Evolutionary conservation across 768 basidiomycete genomes (phyloP), one percentile per base, ranked within the genome.

Genomic region (Sarcodon sp.): DNA sequence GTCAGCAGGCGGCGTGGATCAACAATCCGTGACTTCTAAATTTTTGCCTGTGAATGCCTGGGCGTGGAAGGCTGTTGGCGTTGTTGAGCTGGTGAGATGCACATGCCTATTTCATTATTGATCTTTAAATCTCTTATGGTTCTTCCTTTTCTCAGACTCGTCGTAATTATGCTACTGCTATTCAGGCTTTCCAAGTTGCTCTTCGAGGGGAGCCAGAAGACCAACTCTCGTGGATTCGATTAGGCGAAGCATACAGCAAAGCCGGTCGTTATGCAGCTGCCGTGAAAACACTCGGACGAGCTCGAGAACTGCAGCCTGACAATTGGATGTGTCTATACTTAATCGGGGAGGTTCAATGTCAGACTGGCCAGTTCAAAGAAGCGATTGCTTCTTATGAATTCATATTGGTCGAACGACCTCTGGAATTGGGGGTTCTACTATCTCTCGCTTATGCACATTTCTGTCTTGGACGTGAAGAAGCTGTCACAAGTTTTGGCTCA

Each of bases 11-110:
- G 66, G 69, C 7, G 21, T 27, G 4, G 39, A 41, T 8, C 72
- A 73, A 44, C 60, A 60, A 9, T 60, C 59, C 3, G 61, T 64
- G n/a, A 59, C 66, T 4, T 59, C 63, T 2, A 68, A 76, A 54
- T 81, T 81, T 59, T 68, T 79, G 54, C 83, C 87, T 0, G 79
- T 78, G 35, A 92, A 94, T 56, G 76, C 83, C 7, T 99, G 96
- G 96, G 96, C 96, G 3, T 99, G 94, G 93, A 97, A 96, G 64
- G 93, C 92, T 16, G 65, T 90, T 34, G 96, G 91, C 1, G 78
- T 89, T 0, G 92, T 92, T 1, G 91, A 93, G 61, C 66, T 93
- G 66, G 94, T 92, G 57, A 63, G 83, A 67, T 39, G 16, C 13
- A 7, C 47, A 21, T 32, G 15, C 44, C n/a, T 18, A 31, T 15